Percentiles rank a stretch among this genome's conserved stretches.
Evolutionary conservation across 106 monocot genomes (phyloP).

Genomic region (Dendrobium catenatum): DNA sequence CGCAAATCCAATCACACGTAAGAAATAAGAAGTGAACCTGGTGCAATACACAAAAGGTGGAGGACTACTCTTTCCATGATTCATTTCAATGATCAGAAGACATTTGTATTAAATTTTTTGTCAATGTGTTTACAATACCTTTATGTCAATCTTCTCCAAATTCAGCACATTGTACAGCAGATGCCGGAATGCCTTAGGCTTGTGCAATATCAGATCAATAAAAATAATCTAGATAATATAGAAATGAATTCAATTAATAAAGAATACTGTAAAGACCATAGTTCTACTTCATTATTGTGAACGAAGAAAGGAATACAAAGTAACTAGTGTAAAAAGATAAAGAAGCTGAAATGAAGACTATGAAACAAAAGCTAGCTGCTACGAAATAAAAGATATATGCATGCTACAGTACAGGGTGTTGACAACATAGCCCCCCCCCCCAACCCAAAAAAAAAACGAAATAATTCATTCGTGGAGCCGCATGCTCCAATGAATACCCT

Average conservation of each 20-base stretch:
- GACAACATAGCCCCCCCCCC: not conserved
- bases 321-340: not conserved
- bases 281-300: not conserved
- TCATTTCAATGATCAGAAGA: not conserved
- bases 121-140: constrained; percentile 23
- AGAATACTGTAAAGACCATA: not conserved
- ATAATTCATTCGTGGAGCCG: no score
- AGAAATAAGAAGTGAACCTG: not conserved
- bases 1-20: no score
- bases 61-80: not conserved
- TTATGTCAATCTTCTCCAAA: constrained; percentile 17
- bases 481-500: not conserved
- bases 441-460: no score
- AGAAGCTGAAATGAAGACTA: not conserved
- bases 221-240: constrained; percentile 50
- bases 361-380: not conserved
- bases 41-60: not conserved
- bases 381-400: not conserved
- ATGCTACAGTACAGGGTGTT: not conserved
- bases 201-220: constrained; percentile 95
- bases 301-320: not conserved
- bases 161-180: constrained; percentile 65
- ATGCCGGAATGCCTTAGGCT: constrained; percentile 85
- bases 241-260: not conserved
- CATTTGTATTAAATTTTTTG: not conserved